phyloP scores from a whole-genome alignment of 768 basidiomycete species.

The Calocera viscosa region DNA sequence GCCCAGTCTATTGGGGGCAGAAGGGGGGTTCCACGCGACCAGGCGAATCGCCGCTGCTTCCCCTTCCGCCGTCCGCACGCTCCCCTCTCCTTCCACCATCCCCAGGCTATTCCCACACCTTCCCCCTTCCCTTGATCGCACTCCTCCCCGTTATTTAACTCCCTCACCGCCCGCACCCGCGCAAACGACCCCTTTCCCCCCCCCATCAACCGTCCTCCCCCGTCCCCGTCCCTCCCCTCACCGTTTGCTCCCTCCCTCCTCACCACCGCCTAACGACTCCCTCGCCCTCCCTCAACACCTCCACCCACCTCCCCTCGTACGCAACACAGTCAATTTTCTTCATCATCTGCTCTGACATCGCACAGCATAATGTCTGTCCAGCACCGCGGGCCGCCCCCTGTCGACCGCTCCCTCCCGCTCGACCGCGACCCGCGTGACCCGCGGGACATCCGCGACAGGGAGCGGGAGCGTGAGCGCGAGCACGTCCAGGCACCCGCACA shows the following conservation, averaged over 20 bases:
- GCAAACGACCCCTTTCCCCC: too few relatives aligned
- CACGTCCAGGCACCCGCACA: background rate
- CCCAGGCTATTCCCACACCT: background rate
- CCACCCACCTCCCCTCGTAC: background rate
- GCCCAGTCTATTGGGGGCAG: background rate
- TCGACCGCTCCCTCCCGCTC: background rate
- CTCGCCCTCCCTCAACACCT: background rate
- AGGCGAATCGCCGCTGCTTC: background rate
- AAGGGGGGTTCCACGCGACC: background rate
- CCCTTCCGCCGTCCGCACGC: background rate
- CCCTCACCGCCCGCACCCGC: background rate
- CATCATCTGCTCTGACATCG: background rate
- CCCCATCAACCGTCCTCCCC: too few relatives aligned
- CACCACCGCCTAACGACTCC: background rate
- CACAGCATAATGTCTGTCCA: conserved; percentile 6
- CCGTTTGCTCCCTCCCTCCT: background rate
- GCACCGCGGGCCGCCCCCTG: background rate
- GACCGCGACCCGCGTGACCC: background rate
- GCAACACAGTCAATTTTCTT: background rate
- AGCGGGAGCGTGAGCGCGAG: background rate
- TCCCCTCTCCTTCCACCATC: too few relatives aligned
- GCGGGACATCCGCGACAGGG: background rate
- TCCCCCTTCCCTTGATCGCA: background rate
- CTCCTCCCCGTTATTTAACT: background rate
- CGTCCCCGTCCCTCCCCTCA: background rate